phyloP scores from a whole-genome alignment of 1,139 yeast species.

The Kodamaea plutei region DNA sequence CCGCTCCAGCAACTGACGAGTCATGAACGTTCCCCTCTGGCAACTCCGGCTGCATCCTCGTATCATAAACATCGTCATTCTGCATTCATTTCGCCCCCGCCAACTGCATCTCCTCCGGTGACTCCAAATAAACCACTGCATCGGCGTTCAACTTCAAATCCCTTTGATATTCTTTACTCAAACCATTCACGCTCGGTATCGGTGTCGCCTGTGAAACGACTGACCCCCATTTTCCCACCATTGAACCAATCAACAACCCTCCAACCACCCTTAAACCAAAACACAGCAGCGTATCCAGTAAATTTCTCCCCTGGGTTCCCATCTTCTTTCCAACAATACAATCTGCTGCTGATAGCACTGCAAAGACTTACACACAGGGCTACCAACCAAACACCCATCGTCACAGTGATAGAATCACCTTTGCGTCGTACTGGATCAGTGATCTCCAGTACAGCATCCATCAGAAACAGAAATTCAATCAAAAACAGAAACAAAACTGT shows the following conservation, averaged over 20 bases:
- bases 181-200: not conserved
- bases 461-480: slow-evolving; percentile 29
- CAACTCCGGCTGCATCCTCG: too few species aligned
- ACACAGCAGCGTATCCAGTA: too few species aligned
- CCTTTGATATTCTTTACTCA: slow-evolving; percentile 13
- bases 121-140: slow-evolving; percentile 4
- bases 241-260: not conserved
- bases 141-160: slow-evolving; percentile 9
- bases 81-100: slow-evolving; percentile 6
- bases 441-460: slow-evolving; percentile 29
- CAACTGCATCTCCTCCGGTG: slow-evolving; percentile 5
- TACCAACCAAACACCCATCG: slow-evolving; percentile 10
- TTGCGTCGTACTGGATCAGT: slow-evolving; percentile 27
- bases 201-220: not conserved
- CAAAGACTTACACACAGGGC: not conserved
- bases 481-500: slow-evolving; percentile 29
- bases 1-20: too few species aligned
- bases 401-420: slow-evolving; percentile 27
- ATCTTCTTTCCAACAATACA: slow-evolving; percentile 2
- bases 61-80: too few species aligned
- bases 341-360: slow-evolving; percentile 1
- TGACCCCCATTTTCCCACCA: not conserved
- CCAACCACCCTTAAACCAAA: too few species aligned
- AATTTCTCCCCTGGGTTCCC: too few species aligned
- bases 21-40: too few species aligned